Evolutionary conservation across 208 protist species (phyloP), one percentile per base, ranked within the genome.

Genomic region (Acanthamoeba castellanii): DNA sequence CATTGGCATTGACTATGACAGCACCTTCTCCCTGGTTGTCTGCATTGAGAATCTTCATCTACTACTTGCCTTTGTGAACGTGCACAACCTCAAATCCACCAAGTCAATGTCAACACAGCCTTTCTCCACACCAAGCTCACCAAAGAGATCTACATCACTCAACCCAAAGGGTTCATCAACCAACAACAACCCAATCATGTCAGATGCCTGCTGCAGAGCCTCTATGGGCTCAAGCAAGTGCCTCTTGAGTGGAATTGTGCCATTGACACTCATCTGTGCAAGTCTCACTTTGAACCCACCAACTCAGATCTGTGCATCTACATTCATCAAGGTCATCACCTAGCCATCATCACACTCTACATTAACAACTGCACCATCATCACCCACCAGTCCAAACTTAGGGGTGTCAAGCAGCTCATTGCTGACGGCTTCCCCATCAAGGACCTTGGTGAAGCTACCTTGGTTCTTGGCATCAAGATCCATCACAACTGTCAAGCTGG

Each of bases 221-320:
- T 90, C 84, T 90, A 90, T 90, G 84, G 84, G 9, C 84, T 90
- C 57, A 90, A 90, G 57, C 84, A 90, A 37, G 84, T 37, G 5
- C 84, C 47, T 11, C 30, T 37, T 30, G 20, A 42, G 37, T 90
- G 84, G 84, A 90, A 90, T 14, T 13, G 45, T 4, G 78, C 42
- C 78, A 87, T 90, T 30, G 27, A 90, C 27, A 25, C 14, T 7
- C 55, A 68, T 22, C 57, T 90, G n/a, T 30, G 22, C 18, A 42
- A 25, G 13, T 27, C 14, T 25, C 3, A 47, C 25, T 90, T 90
- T 82, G 74, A 52, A 22, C 74, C 32, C 11, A 52, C 74, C 20
- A 11, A 42, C 8, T 25, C 74, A 4, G 42, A 90, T 34, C 42
- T 47, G 47, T 90, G 84, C 42, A 90, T 90, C 84, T 90, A 90